These are phyloP conservation scores for Hypoxylon perforatum DNA, from an alignment of 495 filamentous ascomycete genomes.

Conservation along the genomic window DNA sequence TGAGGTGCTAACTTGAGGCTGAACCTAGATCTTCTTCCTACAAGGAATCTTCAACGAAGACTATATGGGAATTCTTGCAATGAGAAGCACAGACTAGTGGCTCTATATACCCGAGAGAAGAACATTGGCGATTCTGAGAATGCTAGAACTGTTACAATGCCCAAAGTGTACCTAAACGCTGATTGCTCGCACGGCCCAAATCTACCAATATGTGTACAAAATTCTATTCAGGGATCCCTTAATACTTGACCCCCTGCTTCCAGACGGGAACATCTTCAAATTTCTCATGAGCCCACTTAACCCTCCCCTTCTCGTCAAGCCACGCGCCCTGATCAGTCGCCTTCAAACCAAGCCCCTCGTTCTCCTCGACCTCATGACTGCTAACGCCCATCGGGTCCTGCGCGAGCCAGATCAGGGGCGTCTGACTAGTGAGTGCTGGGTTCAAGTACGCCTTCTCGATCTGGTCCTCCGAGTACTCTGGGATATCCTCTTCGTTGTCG, in stretches of 20 bases:
- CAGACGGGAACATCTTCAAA: constrained; percentile 73
- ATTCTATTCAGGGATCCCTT: background rate
- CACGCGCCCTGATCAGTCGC: constrained; percentile 73
- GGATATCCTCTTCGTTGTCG: constrained; percentile 63
- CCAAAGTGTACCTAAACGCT: background rate
- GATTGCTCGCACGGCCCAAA: background rate
- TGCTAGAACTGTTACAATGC: background rate
- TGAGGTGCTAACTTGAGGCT: too few species aligned
- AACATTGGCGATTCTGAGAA: too few species aligned
- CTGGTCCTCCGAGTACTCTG: constrained; percentile 66
- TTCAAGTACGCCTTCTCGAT: constrained; percentile 70
- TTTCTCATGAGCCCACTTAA: constrained; percentile 59
- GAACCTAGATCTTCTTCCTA: too few species aligned
- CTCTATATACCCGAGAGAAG: too few species aligned
- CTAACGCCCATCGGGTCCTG: constrained; percentile 73
- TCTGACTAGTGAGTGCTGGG: constrained; percentile 69
- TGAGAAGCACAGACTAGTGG: too few species aligned
- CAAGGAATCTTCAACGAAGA: too few species aligned
- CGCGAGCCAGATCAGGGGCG: constrained; percentile 76
- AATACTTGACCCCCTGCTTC: constrained; percentile 62
- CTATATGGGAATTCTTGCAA: too few species aligned
- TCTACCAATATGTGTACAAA: background rate
- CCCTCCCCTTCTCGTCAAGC: constrained; percentile 69
- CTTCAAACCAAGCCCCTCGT: constrained; percentile 39
- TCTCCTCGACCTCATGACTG: constrained; percentile 64